These are phyloP conservation scores for Nicotiana paniculata DNA, from an alignment of 257 asterid species.

Conservation along the genomic window DNA sequence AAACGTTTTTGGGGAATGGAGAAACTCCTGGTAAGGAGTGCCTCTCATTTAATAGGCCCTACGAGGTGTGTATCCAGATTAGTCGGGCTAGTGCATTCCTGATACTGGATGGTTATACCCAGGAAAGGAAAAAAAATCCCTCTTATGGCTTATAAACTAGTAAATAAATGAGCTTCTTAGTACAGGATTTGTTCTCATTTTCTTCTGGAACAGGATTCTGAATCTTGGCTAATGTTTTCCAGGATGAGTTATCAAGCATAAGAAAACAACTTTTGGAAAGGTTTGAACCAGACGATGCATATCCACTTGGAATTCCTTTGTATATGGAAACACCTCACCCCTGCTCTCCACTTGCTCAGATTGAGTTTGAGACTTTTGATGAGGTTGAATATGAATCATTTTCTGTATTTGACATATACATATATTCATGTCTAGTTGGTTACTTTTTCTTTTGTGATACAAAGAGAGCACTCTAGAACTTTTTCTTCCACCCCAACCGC, in stretches of 20 bases:
- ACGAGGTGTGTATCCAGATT: background rate
- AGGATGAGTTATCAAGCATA: conserved; percentile 36
- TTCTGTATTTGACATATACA: background rate
- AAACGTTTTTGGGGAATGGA: background rate
- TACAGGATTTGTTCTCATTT: background rate
- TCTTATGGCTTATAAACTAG: background rate
- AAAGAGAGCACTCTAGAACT: background rate
- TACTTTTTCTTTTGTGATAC: conserved; percentile 4
- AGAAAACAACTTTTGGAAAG: conserved; percentile 26
- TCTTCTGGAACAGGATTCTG: background rate
- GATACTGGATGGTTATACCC: background rate
- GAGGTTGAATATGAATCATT: conserved; percentile 25
- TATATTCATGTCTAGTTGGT: conserved; percentile 6
- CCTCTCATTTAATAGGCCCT: background rate
- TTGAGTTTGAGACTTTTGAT: conserved; percentile 35
- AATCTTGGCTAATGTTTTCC: background rate
- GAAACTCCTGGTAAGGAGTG: background rate
- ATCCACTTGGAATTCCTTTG: conserved; percentile 35
- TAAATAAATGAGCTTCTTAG: background rate
- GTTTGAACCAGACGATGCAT: conserved; percentile 40
- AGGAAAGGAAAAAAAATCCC: background rate
- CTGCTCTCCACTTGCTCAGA: conserved; percentile 37
- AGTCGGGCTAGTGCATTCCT: background rate
- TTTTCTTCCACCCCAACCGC: background rate
- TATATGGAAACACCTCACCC: conserved; percentile 52